phyloP scores from a whole-genome alignment of 176 grass and related monocot genomes.

The Rhynchospora tenuis region DNA sequence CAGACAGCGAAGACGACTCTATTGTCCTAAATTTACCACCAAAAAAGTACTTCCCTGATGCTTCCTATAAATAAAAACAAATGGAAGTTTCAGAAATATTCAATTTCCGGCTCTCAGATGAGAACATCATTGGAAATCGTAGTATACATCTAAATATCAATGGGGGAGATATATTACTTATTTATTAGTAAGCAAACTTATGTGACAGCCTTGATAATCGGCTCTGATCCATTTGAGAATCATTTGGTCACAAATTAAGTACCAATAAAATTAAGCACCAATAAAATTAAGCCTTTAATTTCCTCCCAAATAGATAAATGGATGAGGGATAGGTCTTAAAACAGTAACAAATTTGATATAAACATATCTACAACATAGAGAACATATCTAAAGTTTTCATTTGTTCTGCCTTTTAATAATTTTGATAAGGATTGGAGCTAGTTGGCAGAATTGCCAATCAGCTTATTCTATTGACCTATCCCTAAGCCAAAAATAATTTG shows the following conservation, averaged over 20 bases:
- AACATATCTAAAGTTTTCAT: background rate
- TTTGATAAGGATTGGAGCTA: background rate
- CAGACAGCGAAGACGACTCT: constrained; percentile 49
- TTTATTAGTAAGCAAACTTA: background rate
- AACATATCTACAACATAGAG: background rate
- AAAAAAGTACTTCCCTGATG: constrained; percentile 81
- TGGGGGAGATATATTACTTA: background rate
- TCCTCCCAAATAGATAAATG: background rate
- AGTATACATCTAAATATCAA: background rate
- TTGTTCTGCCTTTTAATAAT: background rate
- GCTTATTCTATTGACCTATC: background rate
- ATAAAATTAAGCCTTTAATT: background rate
- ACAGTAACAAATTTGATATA: background rate
- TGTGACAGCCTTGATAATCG: background rate
- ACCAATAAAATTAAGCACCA: background rate
- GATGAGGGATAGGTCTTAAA: background rate
- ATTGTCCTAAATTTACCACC: constrained; percentile 67
- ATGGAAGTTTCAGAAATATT: background rate
- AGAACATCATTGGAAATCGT: background rate
- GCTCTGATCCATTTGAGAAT: background rate
- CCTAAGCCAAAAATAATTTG: background rate
- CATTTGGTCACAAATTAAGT: background rate
- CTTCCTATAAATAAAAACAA: constrained; percentile 42
- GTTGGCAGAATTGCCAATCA: background rate
- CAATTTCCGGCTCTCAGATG: background rate